Conservation (phyloP, 441 rosid species). For the Erodium chrysanthum region DNA sequence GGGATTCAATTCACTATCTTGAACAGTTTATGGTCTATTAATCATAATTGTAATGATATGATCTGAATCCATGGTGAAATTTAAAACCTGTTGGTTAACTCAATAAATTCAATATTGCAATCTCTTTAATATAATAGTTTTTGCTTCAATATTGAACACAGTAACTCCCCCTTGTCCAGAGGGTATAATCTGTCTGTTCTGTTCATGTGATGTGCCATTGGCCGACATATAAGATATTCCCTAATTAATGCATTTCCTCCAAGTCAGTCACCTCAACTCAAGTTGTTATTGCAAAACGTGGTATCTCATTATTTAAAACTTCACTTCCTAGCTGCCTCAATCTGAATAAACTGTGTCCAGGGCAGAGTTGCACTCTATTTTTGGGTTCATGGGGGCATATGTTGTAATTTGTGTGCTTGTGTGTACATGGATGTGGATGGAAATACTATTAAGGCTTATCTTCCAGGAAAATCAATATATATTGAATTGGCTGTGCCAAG, state of each 20-base stretch:
- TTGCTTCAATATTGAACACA: neutral
- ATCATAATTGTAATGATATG: neutral
- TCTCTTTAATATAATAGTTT: neutral
- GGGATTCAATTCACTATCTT: neutral
- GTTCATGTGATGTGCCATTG: neutral
- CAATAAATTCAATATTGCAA: neutral
- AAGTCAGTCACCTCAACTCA: neutral
- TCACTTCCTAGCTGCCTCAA: neutral
- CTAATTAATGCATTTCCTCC: neutral
- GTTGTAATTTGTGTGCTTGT: neutral
- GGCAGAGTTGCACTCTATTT: neutral
- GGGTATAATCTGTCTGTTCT: neutral
- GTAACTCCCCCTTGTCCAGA: neutral
- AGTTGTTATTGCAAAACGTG: neutral
- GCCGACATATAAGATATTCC: neutral
- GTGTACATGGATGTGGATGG: conserved; percentile 1
- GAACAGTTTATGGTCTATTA: neutral
- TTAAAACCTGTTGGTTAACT: neutral
- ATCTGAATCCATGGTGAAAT: neutral
- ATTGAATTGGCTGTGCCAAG: neutral
- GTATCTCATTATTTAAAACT: neutral
- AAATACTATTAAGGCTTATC: neutral
- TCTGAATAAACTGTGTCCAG: neutral
- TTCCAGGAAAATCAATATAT: neutral
- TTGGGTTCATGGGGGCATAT: conserved; percentile 3